Base-by-base conservation (phyloP, 352 stramenopile species). In the Pythium apleroticum region DNA sequence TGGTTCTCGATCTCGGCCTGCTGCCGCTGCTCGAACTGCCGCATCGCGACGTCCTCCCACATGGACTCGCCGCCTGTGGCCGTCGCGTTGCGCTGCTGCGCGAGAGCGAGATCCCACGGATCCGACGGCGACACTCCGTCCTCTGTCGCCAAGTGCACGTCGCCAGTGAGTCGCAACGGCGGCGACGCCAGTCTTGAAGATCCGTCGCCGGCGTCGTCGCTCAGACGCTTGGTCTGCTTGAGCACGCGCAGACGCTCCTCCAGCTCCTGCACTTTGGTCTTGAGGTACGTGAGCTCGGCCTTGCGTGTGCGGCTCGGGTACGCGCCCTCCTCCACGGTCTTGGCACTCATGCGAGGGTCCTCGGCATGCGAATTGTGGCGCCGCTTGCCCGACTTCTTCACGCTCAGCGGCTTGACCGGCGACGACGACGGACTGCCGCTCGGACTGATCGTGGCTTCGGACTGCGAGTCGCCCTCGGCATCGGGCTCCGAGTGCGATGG, bases 1-100 rank as follows among this genome's bases (percentile, higher is more conserved):
- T 76, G 71, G 54, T 90, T 90, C 63, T 90, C 81, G 24, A 75
- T 58, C 57, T 88, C 77, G 1, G 75, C 65, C 52, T 88, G 52
- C 41, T 68, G 52, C 49, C 65, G 65, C 59, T 68, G 57, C 52
- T 61, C 53, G 31, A 65, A 66, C 31, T 73, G 66, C 25, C 45
- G 60, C 49, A 63, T 59, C 19, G 61, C 66, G 7, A 73, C 27
- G 22, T 66, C 55, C 25, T 73, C 52, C 66, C 66, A 73, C 50
- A 69, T 61, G 3, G 57, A 57, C 14, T 58, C 31, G 12, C 37
- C 55, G 10, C 45, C 27, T 25, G 43, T 39, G 0, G 46, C 14
- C 1, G 6, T 24, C 22, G 45, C 27, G 17, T 41, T 22, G 24
- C 24, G 45, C 22, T 53, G 35, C 27, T 57, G 30, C 4, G 25